These are phyloP conservation scores for Anethum foeniculum DNA, from an alignment of 140 eudicot genomes.

Conservation along the genomic window DNA sequence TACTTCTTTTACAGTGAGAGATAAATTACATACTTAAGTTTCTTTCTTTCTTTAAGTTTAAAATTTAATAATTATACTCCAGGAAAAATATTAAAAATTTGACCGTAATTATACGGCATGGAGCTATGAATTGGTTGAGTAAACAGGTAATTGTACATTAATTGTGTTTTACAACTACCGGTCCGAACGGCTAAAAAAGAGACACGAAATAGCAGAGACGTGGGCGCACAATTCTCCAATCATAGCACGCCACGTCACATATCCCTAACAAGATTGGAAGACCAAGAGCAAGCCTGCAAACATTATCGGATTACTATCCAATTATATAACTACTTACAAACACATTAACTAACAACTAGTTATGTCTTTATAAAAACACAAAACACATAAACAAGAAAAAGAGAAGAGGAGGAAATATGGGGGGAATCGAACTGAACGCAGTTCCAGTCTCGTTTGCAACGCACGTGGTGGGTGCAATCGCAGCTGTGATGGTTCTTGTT, in stretches of 20 bases:
- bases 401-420: slow-evolving; percentile 12
- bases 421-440: slow-evolving; percentile 53
- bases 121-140: background rate
- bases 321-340: background rate
- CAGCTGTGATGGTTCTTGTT: slow-evolving; percentile 64
- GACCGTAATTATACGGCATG: background rate
- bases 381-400: slow-evolving; percentile 3
- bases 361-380: background rate
- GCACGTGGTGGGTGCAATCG: slow-evolving; percentile 57
- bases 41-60: background rate
- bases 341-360: background rate
- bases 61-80: no score
- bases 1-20: no score
- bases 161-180: background rate
- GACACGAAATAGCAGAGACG: background rate
- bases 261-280: background rate
- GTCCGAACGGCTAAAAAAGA: background rate
- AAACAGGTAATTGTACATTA: background rate
- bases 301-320: background rate
- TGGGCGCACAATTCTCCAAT: background rate
- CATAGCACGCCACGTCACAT: background rate
- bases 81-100: no score
- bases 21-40: no score
- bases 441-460: slow-evolving; percentile 46
- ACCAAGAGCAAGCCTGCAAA: background rate